These are phyloP conservation scores for Mortierella sp. DNA, from an alignment of 371 early-diverging fungal species.

Conservation along the genomic window DNA sequence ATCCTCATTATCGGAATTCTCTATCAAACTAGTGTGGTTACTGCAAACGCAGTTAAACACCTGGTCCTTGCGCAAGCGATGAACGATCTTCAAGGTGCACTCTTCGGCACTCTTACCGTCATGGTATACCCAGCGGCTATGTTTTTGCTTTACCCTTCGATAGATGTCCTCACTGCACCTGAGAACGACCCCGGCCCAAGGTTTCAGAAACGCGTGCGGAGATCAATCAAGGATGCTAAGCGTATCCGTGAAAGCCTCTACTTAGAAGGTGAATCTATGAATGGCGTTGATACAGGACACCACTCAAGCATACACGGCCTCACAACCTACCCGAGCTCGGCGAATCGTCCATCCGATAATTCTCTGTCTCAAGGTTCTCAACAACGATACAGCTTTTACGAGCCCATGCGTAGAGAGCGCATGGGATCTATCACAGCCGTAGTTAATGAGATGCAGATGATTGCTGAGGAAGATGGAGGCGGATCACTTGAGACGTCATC, in stretches of 20 bases:
- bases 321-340: slow-evolving; percentile 18
- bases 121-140: slow-evolving; percentile 49
- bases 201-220: slow-evolving; percentile 42
- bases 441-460: slow-evolving; percentile 39
- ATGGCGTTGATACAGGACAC: slow-evolving; percentile 19
- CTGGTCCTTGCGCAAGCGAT: slow-evolving; percentile 36
- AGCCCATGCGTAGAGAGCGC: slow-evolving; percentile 33
- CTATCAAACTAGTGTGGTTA: slow-evolving; percentile 18
- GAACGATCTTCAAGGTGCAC: slow-evolving; percentile 34
- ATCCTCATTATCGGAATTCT: slow-evolving; percentile 37
- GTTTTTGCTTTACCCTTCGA: slow-evolving; percentile 50
- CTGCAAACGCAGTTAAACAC: background rate
- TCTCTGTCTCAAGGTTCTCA: slow-evolving; percentile 26
- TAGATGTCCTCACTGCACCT: slow-evolving; percentile 41
- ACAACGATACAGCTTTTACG: slow-evolving; percentile 26
- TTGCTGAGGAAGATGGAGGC: slow-evolving; percentile 19
- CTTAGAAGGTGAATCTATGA: slow-evolving; percentile 26
- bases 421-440: slow-evolving; percentile 49
- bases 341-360: slow-evolving; percentile 4
- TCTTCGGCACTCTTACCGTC: slow-evolving; percentile 38
- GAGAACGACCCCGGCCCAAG: slow-evolving; percentile 35
- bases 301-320: slow-evolving; percentile 40
- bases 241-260: slow-evolving; percentile 44
- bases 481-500: slow-evolving; percentile 8
- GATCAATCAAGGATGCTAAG: slow-evolving; percentile 38